Evolutionary conservation across 2,329 filamentous ascomycete species (phyloP).

Genomic region (Talaromyces piceae): DNA sequence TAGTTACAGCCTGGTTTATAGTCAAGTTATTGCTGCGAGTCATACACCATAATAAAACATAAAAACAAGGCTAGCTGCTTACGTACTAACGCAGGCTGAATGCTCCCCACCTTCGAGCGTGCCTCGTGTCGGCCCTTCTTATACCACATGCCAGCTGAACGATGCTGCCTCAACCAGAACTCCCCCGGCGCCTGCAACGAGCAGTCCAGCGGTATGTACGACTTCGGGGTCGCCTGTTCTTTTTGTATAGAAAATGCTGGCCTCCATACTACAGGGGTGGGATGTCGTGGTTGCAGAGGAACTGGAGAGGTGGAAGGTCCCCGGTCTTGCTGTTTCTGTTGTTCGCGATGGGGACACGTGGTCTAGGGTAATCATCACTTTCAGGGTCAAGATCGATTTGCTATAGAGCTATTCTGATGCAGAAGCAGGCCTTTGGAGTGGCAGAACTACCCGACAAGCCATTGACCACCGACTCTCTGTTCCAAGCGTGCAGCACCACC

Average conservation of each 20-base stretch:
- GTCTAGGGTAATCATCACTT: conserved; percentile 16
- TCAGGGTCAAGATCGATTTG: background rate
- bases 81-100: no score
- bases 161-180: background rate
- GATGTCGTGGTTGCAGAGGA: conserved; percentile 15
- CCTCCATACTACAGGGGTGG: background rate
- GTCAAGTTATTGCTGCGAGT: no score
- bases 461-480: conserved; percentile 19
- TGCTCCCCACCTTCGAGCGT: no score
- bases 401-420: background rate
- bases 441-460: conserved; percentile 18
- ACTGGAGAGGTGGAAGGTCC: conserved; percentile 22
- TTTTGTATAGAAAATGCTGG: background rate
- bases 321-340: conserved; percentile 23
- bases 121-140: no score
- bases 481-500: conserved; percentile 21
- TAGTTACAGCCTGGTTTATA: no score
- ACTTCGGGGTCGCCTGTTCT: background rate
- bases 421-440: conserved; percentile 21
- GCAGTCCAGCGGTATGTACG: background rate
- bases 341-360: conserved; percentile 20
- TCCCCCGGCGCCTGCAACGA: background rate
- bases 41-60: no score
- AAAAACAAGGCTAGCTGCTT: no score
- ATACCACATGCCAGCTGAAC: background rate